These are phyloP conservation scores for Nephelium lappaceum DNA, from an alignment of 345 rosid genomes.

Conservation along the genomic window DNA sequence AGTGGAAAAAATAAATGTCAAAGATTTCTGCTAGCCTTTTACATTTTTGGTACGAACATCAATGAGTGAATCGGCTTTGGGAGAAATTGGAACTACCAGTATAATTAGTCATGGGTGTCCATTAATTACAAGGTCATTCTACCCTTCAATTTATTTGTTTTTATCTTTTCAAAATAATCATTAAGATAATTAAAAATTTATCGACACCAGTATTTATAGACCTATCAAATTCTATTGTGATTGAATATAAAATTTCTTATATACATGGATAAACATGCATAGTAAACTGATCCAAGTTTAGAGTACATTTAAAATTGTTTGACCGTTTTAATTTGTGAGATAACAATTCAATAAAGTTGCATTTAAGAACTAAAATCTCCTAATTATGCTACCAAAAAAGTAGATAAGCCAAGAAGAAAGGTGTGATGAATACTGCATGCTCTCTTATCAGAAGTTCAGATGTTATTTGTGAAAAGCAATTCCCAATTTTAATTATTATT, in stretches of 20 bases:
- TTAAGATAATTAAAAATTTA: too few species aligned
- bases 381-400: background rate
- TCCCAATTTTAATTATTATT: background rate
- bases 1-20: slow-evolving; percentile 6
- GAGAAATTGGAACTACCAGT: background rate
- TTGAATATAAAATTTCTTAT: too few species aligned
- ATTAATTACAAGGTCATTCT: too few species aligned
- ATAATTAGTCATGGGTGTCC: background rate
- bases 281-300: background rate
- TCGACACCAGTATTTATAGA: too few species aligned
- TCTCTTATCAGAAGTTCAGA: background rate
- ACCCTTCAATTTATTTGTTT: too few species aligned
- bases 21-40: background rate
- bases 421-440: too few species aligned
- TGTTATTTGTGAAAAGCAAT: background rate
- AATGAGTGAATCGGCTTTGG: background rate
- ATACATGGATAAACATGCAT: too few species aligned
- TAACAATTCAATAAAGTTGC: too few species aligned
- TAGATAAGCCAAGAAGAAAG: too few species aligned
- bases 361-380: too few species aligned
- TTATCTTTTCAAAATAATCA: too few species aligned
- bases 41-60: background rate
- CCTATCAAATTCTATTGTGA: too few species aligned
- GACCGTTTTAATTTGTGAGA: background rate
- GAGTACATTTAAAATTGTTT: background rate